Evolutionary conservation across 1,284 basidiomycete species (phyloP).

Genomic region (Pseudozyma thailandica): DNA sequence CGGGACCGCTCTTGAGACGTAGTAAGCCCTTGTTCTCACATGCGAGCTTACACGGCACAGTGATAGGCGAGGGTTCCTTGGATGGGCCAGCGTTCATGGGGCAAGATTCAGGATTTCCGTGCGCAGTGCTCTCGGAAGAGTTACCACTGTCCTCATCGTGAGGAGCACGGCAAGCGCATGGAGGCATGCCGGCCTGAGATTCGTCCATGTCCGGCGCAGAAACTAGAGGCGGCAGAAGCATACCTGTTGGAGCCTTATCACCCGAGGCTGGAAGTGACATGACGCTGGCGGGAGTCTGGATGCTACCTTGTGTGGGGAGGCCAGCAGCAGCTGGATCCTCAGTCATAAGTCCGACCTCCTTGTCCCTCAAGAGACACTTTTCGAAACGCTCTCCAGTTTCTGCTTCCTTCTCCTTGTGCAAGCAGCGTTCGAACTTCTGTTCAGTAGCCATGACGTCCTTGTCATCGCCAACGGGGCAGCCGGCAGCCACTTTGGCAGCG

Average conservation of each 20-base stretch:
- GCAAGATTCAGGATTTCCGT: conserved; percentile 14
- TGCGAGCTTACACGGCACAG: conserved; percentile 31
- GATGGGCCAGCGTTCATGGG: conserved; percentile 32
- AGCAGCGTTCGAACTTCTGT: conserved; percentile 37
- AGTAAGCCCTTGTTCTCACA: conserved; percentile 49
- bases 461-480: background rate
- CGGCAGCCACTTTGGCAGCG: conserved; percentile 1
- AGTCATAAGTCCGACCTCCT: conserved; percentile 24
- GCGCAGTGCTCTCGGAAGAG: conserved; percentile 1
- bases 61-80: conserved; percentile 39
- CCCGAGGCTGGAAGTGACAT: conserved; percentile 5
- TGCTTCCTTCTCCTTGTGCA: conserved; percentile 10
- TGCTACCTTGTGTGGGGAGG: conserved; percentile 2
- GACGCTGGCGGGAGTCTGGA: conserved; percentile 10
- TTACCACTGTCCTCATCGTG: conserved; percentile 15
- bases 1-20: conserved; percentile 54
- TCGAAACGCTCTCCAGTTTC: conserved; percentile 38
- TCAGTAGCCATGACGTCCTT: conserved; percentile 12
- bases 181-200: conserved; percentile 7
- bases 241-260: conserved; percentile 10
- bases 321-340: background rate
- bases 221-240: conserved; percentile 28
- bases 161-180: conserved; percentile 30
- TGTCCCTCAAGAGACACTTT: conserved; percentile 27
- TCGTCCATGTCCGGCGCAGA: conserved; percentile 14